These are phyloP conservation scores for Draba incana DNA, from an alignment of 345 rosid species.

Conservation along the genomic window DNA sequence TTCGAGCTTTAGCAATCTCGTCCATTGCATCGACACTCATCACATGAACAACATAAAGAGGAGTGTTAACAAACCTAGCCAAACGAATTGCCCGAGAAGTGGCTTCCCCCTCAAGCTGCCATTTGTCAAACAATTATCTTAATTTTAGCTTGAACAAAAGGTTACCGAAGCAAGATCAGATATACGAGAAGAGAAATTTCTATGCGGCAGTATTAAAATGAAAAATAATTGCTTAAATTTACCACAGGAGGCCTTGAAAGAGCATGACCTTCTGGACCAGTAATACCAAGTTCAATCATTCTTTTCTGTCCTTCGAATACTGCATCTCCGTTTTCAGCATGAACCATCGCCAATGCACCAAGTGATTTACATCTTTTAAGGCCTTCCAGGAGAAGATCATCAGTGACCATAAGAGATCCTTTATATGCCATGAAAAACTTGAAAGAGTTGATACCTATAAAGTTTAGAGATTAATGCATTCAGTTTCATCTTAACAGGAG, in stretches of 20 bases:
- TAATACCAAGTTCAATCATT: conserved; percentile 92
- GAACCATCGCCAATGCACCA: conserved; percentile 99
- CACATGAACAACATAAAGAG: conserved; percentile 96
- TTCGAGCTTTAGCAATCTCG: conserved; percentile 92
- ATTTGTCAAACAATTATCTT: conserved; percentile 27
- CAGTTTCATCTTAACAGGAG: conserved; percentile 12
- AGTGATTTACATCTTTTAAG: conserved; percentile 85
- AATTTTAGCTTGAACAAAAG: conserved; percentile 19
- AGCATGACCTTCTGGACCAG: conserved; percentile 97
- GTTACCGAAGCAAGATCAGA: conserved; percentile 1
- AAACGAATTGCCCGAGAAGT: conserved; percentile 91
- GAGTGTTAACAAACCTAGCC: conserved; percentile 89
- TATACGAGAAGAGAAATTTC: conserved; percentile 3
- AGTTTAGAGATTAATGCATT: conserved; percentile 14
- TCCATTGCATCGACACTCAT: conserved; percentile 99
- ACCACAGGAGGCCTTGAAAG: conserved; percentile 95
- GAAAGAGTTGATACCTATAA: conserved; percentile 93
- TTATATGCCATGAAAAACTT: conserved; percentile 96
- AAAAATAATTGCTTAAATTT: conserved; percentile 35
- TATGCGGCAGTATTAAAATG: conserved; percentile 4
- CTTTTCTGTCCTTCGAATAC: conserved; percentile 90
- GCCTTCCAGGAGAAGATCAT: conserved; percentile 85
- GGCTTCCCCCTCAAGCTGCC: conserved; percentile 97
- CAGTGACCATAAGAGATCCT: conserved; percentile 79
- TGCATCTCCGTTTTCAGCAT: conserved; percentile 99